These are phyloP conservation scores for Cercophora newfieldiana DNA, from an alignment of 495 filamentous ascomycete genomes.

Conservation along the genomic window DNA sequence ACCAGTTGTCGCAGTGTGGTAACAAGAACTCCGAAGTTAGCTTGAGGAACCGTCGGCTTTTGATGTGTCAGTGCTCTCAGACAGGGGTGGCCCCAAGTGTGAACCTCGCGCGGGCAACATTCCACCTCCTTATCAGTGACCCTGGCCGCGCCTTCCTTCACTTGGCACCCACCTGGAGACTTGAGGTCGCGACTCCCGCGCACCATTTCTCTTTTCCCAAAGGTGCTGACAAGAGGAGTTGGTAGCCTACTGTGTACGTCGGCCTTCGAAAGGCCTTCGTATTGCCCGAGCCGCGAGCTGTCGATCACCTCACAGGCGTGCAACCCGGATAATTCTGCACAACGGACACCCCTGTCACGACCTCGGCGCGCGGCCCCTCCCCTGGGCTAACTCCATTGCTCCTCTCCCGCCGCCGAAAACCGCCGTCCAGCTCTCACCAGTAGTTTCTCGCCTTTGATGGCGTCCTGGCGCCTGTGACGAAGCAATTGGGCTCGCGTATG, in stretches of 20 bases:
- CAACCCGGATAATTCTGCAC: slow-evolving; percentile 11
- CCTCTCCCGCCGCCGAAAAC: not conserved
- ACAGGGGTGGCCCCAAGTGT: not conserved
- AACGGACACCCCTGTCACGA: slow-evolving; percentile 10
- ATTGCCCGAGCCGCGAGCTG: not conserved
- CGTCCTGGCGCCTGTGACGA: slow-evolving; percentile 23
- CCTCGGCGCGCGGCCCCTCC: slow-evolving; percentile 12
- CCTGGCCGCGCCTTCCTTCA: not conserved
- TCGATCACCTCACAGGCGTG: slow-evolving; percentile 2
- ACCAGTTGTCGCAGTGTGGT: not conserved
- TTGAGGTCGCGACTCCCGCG: slow-evolving; percentile 22
- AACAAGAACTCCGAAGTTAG: not conserved
- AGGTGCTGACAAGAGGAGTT: not conserved
- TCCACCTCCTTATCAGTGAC: slow-evolving; percentile 8
- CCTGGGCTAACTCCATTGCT: slow-evolving; percentile 9
- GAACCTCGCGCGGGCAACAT: not conserved
- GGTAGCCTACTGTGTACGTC: not conserved
- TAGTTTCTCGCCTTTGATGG: slow-evolving; percentile 29
- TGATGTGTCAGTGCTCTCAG: slow-evolving; percentile 1
- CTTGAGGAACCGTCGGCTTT: not conserved
- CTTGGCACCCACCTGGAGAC: not conserved
- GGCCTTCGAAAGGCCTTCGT: not conserved
- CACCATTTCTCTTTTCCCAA: slow-evolving; percentile 12
- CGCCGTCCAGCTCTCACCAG: not conserved
- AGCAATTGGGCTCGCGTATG: slow-evolving; percentile 24